A percentile compares a stretch with the other conserved stretches of the same genome.
phyloP scores from a whole-genome alignment of 2,329 filamentous ascomycete genomes.

The Diaporthe sp. region DNA sequence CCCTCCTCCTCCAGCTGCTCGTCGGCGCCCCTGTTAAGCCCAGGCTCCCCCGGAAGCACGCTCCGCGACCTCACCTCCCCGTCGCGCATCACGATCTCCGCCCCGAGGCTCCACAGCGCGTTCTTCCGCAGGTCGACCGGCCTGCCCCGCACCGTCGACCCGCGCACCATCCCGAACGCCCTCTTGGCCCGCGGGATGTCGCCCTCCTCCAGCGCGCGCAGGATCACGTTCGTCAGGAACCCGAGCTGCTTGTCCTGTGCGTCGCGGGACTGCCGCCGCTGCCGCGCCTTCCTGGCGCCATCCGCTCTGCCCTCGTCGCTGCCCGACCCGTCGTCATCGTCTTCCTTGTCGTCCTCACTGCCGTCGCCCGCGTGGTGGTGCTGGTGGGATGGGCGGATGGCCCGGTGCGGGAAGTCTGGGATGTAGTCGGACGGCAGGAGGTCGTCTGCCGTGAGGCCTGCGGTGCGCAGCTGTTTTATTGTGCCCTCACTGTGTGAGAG shows the following conservation, averaged over 20 bases:
- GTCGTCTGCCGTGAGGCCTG: constrained; percentile 65
- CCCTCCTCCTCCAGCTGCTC: neutral
- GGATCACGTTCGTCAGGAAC: constrained; percentile 77
- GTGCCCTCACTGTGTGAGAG: constrained; percentile 67
- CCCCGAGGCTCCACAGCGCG: constrained; percentile 85
- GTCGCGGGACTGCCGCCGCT: constrained; percentile 43
- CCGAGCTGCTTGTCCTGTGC: constrained; percentile 68
- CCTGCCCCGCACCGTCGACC: constrained; percentile 64
- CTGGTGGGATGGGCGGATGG: constrained; percentile 31
- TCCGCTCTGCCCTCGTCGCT: constrained; percentile 34
- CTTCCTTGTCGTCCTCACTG: neutral
- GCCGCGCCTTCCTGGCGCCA: constrained; percentile 41
- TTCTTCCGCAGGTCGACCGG: constrained; percentile 78
- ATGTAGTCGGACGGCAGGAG: constrained; percentile 55
- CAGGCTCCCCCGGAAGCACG: constrained; percentile 41
- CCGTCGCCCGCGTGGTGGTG: neutral
- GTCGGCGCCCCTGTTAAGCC: constrained; percentile 8
- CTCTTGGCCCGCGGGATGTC: constrained; percentile 80
- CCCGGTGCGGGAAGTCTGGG: constrained; percentile 67
- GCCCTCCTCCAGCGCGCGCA: constrained; percentile 78
- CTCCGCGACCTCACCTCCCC: constrained; percentile 50
- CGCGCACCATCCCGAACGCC: constrained; percentile 81
- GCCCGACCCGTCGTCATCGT: constrained; percentile 30
- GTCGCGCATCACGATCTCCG: constrained; percentile 82
- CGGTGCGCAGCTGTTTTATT: constrained; percentile 66